These are phyloP conservation scores for Nothophytophthora sp. DNA, from an alignment of 352 stramenopile genomes.

Conservation along the genomic window DNA sequence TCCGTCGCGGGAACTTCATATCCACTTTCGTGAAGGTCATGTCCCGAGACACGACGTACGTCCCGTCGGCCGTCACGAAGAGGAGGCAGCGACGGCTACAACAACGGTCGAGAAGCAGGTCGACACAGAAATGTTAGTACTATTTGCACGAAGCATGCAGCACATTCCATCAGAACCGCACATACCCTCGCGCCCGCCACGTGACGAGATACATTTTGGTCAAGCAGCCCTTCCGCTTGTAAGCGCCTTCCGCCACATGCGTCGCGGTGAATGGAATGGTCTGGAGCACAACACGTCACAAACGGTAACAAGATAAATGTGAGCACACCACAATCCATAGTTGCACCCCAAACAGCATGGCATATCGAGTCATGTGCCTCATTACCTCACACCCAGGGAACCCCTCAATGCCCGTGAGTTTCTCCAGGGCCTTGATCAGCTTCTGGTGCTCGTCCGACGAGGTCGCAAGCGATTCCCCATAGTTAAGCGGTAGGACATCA, in stretches of 20 bases:
- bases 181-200: slow-evolving; percentile 81
- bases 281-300: slow-evolving; percentile 24
- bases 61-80: slow-evolving; percentile 63
- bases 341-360: too few species aligned
- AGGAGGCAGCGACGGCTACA: slow-evolving; percentile 77
- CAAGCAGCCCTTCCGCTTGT: slow-evolving; percentile 70
- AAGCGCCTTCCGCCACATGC: slow-evolving; percentile 72
- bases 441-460: slow-evolving; percentile 71
- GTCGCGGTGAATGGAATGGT: slow-evolving; percentile 86
- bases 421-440: slow-evolving; percentile 52
- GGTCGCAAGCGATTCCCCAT: slow-evolving; percentile 55
- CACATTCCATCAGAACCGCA: neutral
- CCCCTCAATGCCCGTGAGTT: slow-evolving; percentile 69
- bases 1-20: slow-evolving; percentile 87
- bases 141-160: neutral
- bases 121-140: slow-evolving; percentile 3
- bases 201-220: slow-evolving; percentile 86
- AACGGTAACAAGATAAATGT: slow-evolving; percentile 4
- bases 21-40: slow-evolving; percentile 88
- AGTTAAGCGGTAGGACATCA: slow-evolving; percentile 64
- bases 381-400: slow-evolving; percentile 86
- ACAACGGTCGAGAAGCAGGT: neutral
- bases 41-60: slow-evolving; percentile 81
- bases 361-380: neutral
- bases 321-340: neutral